Base-by-base conservation (phyloP, 164 flowering plant species). In the Tetrastigma voinierianum region DNA sequence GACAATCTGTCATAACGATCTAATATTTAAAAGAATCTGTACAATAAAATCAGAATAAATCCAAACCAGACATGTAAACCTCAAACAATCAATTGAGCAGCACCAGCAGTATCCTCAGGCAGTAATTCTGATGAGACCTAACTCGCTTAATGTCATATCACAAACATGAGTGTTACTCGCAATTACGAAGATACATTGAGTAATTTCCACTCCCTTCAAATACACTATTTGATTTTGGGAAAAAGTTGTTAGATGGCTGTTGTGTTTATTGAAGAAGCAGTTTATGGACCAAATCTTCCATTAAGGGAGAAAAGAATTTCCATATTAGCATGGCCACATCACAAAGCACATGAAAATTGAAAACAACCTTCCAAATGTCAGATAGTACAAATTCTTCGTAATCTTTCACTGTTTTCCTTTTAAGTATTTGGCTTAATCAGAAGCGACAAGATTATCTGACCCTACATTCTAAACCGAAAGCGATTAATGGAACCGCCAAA, bases 41-140 rank as follows among this genome's bases (percentile, higher is more conserved):
- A 9, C 64, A 32, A 43, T 15, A 51, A 25, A 44, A 11, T 10
- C n/a, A 15, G 3, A 47, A 13, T 8, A 49, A 55, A 49, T 18
- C 5, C 32, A 11, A 59, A 46, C 17, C 12, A 14, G 11, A 21
- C 13, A 51, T 17, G 19, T 2, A 57, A 51, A 57, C 15, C 46
- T 32, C 43, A 4, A 60, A 1, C 43, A 11, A 61, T 57, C n/a
- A 88, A 87, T 89, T 83, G 84, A 58, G 93, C 93, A 74, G 93
- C 94, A 70, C 83, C 90, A 54, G 98, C 97, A 68, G 96, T 84
- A 76, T 90, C 96, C 64, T 82, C 84, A 51, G 76, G 72, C 65
- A n/a, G n/a, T 86, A 52, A 87, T 72, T 75, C 88, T 84, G 56
- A 74, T 61, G 69, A 92, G 72, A 25, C 87, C 93, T 64, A 90